Evolutionary conservation across 768 basidiomycete genomes (phyloP).

Genomic region (Boletus fagicola): DNA sequence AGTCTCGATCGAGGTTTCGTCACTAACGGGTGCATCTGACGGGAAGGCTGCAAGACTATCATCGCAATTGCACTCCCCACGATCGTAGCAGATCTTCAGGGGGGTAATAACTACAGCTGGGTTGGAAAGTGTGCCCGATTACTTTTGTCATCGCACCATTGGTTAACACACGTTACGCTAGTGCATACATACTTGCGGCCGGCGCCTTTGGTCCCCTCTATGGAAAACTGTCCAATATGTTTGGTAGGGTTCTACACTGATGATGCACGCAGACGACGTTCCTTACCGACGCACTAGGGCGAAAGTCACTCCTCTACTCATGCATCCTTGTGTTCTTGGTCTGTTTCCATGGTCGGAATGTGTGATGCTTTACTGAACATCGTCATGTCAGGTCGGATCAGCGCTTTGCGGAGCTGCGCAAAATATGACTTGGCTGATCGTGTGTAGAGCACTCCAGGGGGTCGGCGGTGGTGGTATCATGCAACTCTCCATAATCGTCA

Average conservation of each 20-base stretch:
- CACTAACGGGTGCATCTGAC: background rate
- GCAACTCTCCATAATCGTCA: conserved; percentile 71
- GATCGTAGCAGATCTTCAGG: conserved; percentile 61
- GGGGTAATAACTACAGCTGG: conserved; percentile 65
- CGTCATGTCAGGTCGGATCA: conserved; percentile 55
- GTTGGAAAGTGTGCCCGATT: conserved; percentile 53
- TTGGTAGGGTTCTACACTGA: conserved; percentile 26
- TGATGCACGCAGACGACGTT: background rate
- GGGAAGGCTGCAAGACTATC: conserved; percentile 43
- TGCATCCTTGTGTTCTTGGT: conserved; percentile 69
- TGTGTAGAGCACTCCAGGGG: conserved; percentile 76
- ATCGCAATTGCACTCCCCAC: conserved; percentile 71
- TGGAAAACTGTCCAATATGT: conserved; percentile 68
- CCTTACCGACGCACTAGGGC: conserved; percentile 35
- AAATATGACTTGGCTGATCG: conserved; percentile 71
- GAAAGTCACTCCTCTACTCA: conserved; percentile 68
- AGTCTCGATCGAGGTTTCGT: background rate
- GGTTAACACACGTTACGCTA: conserved; percentile 21
- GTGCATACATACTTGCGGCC: conserved; percentile 73
- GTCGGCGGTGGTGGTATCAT: conserved; percentile 79
- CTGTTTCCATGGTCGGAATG: conserved; percentile 12
- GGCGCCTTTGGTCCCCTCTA: conserved; percentile 68
- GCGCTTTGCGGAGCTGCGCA: conserved; percentile 81
- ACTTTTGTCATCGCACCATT: background rate
- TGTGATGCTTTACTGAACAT: background rate